These are phyloP conservation scores for Amaranthus cruentus DNA, from an alignment of 148 eudicot species.

Conservation along the genomic window DNA sequence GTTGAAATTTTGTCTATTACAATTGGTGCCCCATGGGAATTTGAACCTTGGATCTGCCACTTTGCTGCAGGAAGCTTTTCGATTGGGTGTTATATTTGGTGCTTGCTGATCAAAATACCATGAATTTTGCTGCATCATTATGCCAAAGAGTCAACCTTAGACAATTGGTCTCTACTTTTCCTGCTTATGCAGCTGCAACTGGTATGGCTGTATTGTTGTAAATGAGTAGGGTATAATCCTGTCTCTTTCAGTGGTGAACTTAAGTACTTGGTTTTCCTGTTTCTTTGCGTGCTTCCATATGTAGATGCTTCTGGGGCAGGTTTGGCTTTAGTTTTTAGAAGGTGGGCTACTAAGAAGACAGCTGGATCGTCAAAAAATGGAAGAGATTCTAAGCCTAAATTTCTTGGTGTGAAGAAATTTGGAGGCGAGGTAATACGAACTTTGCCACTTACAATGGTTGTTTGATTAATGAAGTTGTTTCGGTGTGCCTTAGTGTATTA, in stretches of 20 bases:
- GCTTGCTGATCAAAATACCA: slow-evolving; percentile 4
- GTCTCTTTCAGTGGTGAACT: neutral
- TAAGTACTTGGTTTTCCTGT: slow-evolving; percentile 3
- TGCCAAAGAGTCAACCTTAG: slow-evolving; percentile 43
- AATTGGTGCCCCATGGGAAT: too few relatives aligned
- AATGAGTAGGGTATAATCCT: neutral
- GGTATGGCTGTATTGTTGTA: slow-evolving; percentile 27
- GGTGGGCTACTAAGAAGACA: slow-evolving; percentile 85
- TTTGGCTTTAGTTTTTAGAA: slow-evolving; percentile 54
- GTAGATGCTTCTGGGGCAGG: slow-evolving; percentile 51
- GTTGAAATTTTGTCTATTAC: too few relatives aligned
- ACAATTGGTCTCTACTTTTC: slow-evolving; percentile 41
- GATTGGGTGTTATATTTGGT: neutral
- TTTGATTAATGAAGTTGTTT: neutral
- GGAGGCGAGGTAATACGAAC: slow-evolving; percentile 60
- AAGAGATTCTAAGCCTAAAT: slow-evolving; percentile 71
- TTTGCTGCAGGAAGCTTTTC: neutral
- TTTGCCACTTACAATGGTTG: neutral
- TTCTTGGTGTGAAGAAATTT: slow-evolving; percentile 78
- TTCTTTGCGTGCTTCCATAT: slow-evolving; percentile 6
- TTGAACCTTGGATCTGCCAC: too few relatives aligned
- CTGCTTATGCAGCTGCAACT: slow-evolving; percentile 37
- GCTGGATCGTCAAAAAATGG: slow-evolving; percentile 83
- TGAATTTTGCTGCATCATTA: slow-evolving; percentile 47
- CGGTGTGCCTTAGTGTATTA: neutral